phyloP scores from a whole-genome alignment of 495 filamentous ascomycete species.

The Hypoxylon intermedium region DNA sequence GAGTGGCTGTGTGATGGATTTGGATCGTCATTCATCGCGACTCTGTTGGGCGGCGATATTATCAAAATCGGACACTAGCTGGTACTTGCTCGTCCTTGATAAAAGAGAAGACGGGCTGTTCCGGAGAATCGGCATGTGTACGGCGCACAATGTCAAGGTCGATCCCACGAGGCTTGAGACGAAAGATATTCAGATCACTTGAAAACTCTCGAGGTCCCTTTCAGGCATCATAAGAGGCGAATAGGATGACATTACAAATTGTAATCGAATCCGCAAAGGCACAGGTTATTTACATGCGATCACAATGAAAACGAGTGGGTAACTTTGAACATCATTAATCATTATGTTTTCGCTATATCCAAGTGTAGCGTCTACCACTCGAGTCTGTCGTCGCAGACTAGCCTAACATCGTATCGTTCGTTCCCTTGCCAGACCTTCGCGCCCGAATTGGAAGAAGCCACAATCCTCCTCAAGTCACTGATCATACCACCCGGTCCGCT shows the following conservation, averaged over 20 bases:
- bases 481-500: slow-evolving; percentile 70
- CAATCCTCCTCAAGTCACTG: slow-evolving; percentile 59
- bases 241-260: no score
- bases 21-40: slow-evolving; percentile 21
- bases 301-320: not conserved
- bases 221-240: not conserved
- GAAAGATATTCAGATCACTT: slow-evolving; percentile 12
- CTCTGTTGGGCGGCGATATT: slow-evolving; percentile 19
- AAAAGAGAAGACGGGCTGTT: slow-evolving; percentile 15
- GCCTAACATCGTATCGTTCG: slow-evolving; percentile 60
- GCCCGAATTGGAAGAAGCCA: slow-evolving; percentile 60
- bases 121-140: slow-evolving; percentile 19
- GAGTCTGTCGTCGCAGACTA: slow-evolving; percentile 64
- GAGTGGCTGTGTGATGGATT: slow-evolving; percentile 22
- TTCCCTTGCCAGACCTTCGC: slow-evolving; percentile 61
- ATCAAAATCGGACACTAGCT: not conserved
- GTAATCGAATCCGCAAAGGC: no score
- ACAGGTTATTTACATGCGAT: no score
- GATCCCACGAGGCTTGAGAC: slow-evolving; percentile 21
- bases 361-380: slow-evolving; percentile 42
- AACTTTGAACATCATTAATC: slow-evolving; percentile 13
- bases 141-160: slow-evolving; percentile 1
- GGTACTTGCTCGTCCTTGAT: slow-evolving; percentile 24
- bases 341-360: slow-evolving; percentile 2
- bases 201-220: no score